Evolutionary conservation across 192 early-diverging fungal genomes (phyloP).

Genomic region (Coemansia sp.): DNA sequence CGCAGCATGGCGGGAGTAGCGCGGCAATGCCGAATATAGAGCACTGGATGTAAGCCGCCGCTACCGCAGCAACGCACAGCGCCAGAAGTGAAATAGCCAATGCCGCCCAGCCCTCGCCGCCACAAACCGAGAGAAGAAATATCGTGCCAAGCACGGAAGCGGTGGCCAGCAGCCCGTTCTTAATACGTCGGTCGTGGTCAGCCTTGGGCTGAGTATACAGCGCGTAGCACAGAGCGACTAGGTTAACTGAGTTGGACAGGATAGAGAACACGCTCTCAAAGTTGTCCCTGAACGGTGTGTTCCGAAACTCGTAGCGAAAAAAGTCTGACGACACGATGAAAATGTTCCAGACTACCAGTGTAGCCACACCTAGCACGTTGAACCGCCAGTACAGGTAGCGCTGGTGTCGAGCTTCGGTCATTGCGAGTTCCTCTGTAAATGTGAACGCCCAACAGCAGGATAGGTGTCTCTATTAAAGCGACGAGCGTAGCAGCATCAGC

Average conservation of each 20-base stretch:
- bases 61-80: constrained; percentile 54
- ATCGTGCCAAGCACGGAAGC: constrained; percentile 53
- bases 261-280: constrained; percentile 78
- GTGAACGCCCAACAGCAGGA: neutral
- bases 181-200: constrained; percentile 38
- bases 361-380: constrained; percentile 66
- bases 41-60: constrained; percentile 66
- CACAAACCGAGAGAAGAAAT: constrained; percentile 58
- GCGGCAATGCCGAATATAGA: constrained; percentile 69
- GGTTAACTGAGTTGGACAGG: constrained; percentile 58
- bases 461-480: neutral
- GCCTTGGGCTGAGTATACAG: constrained; percentile 49
- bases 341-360: constrained; percentile 78
- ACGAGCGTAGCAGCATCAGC: neutral
- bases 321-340: constrained; percentile 74
- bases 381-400: constrained; percentile 56
- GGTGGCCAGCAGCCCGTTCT: constrained; percentile 47
- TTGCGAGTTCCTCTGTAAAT: neutral
- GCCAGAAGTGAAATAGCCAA: constrained; percentile 55
- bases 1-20: constrained; percentile 60
- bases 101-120: constrained; percentile 29
- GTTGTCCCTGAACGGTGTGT: constrained; percentile 60
- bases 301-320: constrained; percentile 60
- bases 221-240: constrained; percentile 55
- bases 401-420: constrained; percentile 3